Conservation (phyloP, 805 yeast species). For the Saccharomycopsis sp. region DNA sequence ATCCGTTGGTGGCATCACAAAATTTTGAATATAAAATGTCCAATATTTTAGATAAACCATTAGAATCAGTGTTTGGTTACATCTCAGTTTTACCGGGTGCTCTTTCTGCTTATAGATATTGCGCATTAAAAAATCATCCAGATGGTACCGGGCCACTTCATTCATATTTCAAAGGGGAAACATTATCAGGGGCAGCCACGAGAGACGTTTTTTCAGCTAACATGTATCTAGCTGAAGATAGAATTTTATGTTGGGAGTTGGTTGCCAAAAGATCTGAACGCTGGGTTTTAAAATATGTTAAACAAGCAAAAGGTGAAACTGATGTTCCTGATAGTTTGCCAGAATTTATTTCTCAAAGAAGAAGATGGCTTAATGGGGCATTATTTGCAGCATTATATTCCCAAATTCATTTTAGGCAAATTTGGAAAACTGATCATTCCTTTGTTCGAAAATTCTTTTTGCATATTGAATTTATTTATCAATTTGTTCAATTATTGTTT, state of each 20-base stretch:
- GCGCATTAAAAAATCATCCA: conserved; percentile 75
- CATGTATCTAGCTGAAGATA: conserved; percentile 95
- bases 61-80: conserved; percentile 89
- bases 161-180: conserved; percentile 88
- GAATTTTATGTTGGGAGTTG: conserved; percentile 93
- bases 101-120: conserved; percentile 84
- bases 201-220: conserved; percentile 90
- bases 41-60: conserved; percentile 90
- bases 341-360: conserved; percentile 92
- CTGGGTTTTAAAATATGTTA: conserved; percentile 89
- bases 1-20: conserved; percentile 93
- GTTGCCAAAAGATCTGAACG: conserved; percentile 77
- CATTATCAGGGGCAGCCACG: conserved; percentile 41
- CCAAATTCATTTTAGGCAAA: conserved; percentile 74
- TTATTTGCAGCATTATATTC: conserved; percentile 93
- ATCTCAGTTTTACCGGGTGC: conserved; percentile 95
- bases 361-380: conserved; percentile 98
- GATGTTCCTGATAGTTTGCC: conserved; percentile 94
- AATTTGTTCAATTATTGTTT: conserved; percentile 69
- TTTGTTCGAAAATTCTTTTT: conserved; percentile 68
- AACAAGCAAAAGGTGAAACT: conserved; percentile 91
- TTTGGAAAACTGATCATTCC: conserved; percentile 88
- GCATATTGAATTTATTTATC: conserved; percentile 85
- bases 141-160: conserved; percentile 91
- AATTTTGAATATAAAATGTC: conserved; percentile 96